A percentile compares a stretch with the other conserved stretches of the same genome.
Conservation (phyloP, 768 basidiomycete species). For the Fomitopsis serialis region DNA sequence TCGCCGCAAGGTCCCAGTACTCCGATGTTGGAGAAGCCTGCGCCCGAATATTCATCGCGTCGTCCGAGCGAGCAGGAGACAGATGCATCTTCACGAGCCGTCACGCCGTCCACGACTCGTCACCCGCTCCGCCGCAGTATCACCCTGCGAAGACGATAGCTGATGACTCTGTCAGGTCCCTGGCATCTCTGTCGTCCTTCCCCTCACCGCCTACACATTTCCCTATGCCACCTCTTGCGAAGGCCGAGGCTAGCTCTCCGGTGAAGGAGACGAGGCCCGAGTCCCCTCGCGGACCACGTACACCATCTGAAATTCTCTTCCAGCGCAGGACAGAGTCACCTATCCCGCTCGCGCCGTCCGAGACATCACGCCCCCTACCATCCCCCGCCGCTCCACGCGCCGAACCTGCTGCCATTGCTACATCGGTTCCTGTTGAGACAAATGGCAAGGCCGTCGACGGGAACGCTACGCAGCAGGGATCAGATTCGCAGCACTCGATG, state of each 20-base stretch:
- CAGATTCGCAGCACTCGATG: neutral
- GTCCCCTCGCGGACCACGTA: neutral
- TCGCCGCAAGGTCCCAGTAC: neutral
- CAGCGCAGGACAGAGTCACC: neutral
- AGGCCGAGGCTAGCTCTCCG: neutral
- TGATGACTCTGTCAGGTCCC: constrained; percentile 37
- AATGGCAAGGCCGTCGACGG: neutral
- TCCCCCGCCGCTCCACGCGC: neutral
- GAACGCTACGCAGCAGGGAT: neutral
- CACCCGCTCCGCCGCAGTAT: constrained; percentile 15
- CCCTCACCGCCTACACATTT: constrained; percentile 70
- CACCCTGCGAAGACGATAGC: constrained; percentile 7
- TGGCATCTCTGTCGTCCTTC: constrained; percentile 70
- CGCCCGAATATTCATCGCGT: constrained; percentile 15
- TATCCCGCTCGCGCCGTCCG: neutral
- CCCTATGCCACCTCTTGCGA: constrained; percentile 46
- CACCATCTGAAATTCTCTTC: neutral
- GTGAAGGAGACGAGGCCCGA: neutral
- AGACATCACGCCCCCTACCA: neutral
- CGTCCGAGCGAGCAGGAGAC: constrained; percentile 10
- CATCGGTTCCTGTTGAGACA: neutral
- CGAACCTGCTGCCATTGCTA: neutral
- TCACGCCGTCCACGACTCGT: constrained; percentile 13
- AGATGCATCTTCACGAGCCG: constrained; percentile 9
- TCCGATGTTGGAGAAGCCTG: constrained; percentile 5